phyloP scores from a whole-genome alignment of 108 stramenopile genomes.

The Cyclotella atomus region DNA sequence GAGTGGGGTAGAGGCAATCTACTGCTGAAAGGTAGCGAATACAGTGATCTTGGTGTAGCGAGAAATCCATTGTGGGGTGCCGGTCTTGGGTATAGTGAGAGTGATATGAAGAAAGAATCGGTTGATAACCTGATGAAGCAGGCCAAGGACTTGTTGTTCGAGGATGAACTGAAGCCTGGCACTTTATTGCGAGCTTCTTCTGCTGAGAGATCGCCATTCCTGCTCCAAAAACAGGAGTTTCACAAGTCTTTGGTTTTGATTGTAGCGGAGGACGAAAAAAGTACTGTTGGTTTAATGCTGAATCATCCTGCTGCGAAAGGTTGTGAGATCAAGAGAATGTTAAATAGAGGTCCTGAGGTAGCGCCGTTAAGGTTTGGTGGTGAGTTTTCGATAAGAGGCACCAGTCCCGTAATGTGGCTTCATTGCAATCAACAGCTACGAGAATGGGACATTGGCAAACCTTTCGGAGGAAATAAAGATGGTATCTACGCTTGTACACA shows the following conservation, averaged over 20 bases:
- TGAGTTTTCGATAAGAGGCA: slow-evolving; percentile 71
- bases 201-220: slow-evolving; percentile 64
- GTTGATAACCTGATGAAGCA: slow-evolving; percentile 38
- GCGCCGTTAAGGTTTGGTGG: slow-evolving; percentile 78
- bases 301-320: slow-evolving; percentile 77
- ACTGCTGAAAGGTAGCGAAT: slow-evolving; percentile 45
- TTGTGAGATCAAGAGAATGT: slow-evolving; percentile 49
- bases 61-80: slow-evolving; percentile 21
- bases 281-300: slow-evolving; percentile 67
- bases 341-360: slow-evolving; percentile 1
- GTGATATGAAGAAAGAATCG: slow-evolving; percentile 7
- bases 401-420: slow-evolving; percentile 70
- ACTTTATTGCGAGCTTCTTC: slow-evolving; percentile 65
- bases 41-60: slow-evolving; percentile 23
- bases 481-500: slow-evolving; percentile 70
- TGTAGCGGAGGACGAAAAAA: slow-evolving; percentile 63
- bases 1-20: slow-evolving; percentile 79
- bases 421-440: slow-evolving; percentile 62
- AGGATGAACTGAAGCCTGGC: slow-evolving; percentile 35
- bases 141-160: slow-evolving; percentile 13
- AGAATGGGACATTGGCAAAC: slow-evolving; percentile 57
- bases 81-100: slow-evolving; percentile 10
- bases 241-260: slow-evolving; percentile 78
- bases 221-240: slow-evolving; percentile 78
- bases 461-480: slow-evolving; percentile 49